Base-by-base conservation (phyloP, 495 filamentous ascomycete species). In the Letharia columbiana region DNA sequence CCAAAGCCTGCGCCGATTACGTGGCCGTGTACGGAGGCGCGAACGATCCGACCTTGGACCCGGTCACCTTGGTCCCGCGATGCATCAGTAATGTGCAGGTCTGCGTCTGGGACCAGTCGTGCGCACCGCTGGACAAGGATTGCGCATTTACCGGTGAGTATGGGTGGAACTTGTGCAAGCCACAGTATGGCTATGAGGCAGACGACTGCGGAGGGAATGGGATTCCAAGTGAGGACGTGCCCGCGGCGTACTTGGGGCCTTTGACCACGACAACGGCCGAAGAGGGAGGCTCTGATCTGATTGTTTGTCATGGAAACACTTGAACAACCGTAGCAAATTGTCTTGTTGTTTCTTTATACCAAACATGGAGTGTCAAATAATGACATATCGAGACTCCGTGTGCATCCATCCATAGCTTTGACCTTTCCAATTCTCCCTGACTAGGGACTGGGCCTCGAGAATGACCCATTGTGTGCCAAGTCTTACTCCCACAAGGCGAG, bases 61-160 rank as follows among this genome's bases (percentile, higher is more conserved):
- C 63, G 11, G 42, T 41, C 35, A 60, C 33, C 18, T 20, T 65
- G 37, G 12, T 31, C 2, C 63, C 63, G 9, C 50, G 45, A 20
- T 65, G 63, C 54, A 33, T 65, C 33, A 54, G 45, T 10, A 65
- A 65, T 35, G 17, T 65, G 0, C 45, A 65, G 15, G 39, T 65
- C 13, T 54, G 61, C 33, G 61, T 61, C 20, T 61, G 39, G 40
- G 59, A 61, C 11, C n/a, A 61, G 59, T 35, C n/a, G 5, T 61
- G 59, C 59, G 8, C 4, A 10, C 2, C 2, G 13, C 2, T 1
- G n/a, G 39, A 61, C 4, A 9, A 28, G n/a, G n/a, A 44, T 12
- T 61, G 59, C 42, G 59, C 1, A 9, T 61, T 44, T 10, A 61
- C 59, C 0, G 59, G 59, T 2, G 59, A 61, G 39, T 61, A 61